These are phyloP conservation scores for Lentinula boryana DNA, from an alignment of 768 basidiomycete species.

Conservation along the genomic window DNA sequence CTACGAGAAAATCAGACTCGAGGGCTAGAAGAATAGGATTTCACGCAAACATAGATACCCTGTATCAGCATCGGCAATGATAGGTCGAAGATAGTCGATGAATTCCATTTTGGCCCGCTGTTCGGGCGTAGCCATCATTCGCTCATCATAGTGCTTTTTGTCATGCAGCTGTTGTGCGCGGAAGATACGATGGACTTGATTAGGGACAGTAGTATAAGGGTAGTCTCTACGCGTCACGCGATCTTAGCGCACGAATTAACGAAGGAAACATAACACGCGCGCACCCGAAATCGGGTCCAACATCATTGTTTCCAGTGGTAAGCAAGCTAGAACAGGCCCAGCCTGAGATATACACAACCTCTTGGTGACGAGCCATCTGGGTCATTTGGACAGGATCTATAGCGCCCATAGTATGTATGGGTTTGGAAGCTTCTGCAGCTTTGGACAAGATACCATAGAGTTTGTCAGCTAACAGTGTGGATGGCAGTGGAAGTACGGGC, in stretches of 20 bases:
- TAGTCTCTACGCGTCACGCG: slow-evolving; percentile 57
- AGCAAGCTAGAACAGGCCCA: slow-evolving; percentile 86
- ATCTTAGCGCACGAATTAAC: not conserved
- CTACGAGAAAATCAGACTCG: slow-evolving; percentile 29
- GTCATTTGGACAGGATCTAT: slow-evolving; percentile 95
- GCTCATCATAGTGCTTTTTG: slow-evolving; percentile 88
- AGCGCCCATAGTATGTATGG: slow-evolving; percentile 89
- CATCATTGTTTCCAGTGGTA: slow-evolving; percentile 87
- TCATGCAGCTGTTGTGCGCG: slow-evolving; percentile 92
- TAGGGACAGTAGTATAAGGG: slow-evolving; percentile 94
- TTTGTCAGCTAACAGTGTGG: slow-evolving; percentile 80
- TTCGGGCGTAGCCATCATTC: slow-evolving; percentile 58
- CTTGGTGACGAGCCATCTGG: slow-evolving; percentile 83
- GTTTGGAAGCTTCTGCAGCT: slow-evolving; percentile 55
- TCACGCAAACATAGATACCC: slow-evolving; percentile 47
- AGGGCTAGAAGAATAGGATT: not conserved
- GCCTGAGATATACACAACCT: slow-evolving; percentile 88
- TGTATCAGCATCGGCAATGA: slow-evolving; percentile 93
- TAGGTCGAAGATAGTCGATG: slow-evolving; percentile 85
- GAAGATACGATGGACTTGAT: slow-evolving; percentile 89
- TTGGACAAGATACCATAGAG: slow-evolving; percentile 63
- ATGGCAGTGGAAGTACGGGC: slow-evolving; percentile 70
- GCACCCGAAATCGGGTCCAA: slow-evolving; percentile 88
- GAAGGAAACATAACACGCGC: slow-evolving; percentile 23
- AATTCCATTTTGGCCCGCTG: slow-evolving; percentile 67